Evolutionary conservation across 352 stramenopile genomes (phyloP).

Genomic region (Pythium folliculosum): DNA sequence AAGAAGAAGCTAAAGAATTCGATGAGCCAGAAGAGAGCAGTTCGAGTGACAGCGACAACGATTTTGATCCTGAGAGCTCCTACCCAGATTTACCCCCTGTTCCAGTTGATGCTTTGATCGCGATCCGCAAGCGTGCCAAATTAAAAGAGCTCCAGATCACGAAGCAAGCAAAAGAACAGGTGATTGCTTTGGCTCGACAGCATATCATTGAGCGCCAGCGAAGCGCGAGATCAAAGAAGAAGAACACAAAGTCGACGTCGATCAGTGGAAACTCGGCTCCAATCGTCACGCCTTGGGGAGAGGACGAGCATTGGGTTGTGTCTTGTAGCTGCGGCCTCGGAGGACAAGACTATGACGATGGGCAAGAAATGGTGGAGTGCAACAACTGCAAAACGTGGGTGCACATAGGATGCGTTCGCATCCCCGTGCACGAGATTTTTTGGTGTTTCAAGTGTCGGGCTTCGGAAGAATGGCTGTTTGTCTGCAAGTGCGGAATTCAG

Average conservation of each 20-base stretch:
- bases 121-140: conserved; percentile 51
- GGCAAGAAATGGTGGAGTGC: conserved; percentile 40
- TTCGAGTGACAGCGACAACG: conserved; percentile 44
- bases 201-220: conserved; percentile 20
- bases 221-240: conserved; percentile 37
- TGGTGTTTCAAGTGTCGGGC: conserved; percentile 52
- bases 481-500: conserved; percentile 63
- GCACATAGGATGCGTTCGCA: conserved; percentile 55
- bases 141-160: conserved; percentile 58
- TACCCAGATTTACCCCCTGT: conserved; percentile 59
- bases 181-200: conserved; percentile 16
- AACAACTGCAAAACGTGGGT: conserved; percentile 48
- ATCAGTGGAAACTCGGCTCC: neutral
- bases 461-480: conserved; percentile 57
- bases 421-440: conserved; percentile 54
- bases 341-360: conserved; percentile 49
- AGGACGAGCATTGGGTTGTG: conserved; percentile 37
- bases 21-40: conserved; percentile 41
- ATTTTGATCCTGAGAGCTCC: conserved; percentile 56
- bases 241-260: conserved; percentile 7
- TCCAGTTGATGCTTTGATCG: conserved; percentile 62
- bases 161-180: conserved; percentile 38
- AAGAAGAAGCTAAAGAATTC: conserved; percentile 25
- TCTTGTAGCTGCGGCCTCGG: conserved; percentile 36
- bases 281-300: conserved; percentile 14